Evolutionary conservation across 208 protist species (phyloP), one percentile per base, ranked within the genome.

Genomic region (Trypanosoma melophagium): DNA sequence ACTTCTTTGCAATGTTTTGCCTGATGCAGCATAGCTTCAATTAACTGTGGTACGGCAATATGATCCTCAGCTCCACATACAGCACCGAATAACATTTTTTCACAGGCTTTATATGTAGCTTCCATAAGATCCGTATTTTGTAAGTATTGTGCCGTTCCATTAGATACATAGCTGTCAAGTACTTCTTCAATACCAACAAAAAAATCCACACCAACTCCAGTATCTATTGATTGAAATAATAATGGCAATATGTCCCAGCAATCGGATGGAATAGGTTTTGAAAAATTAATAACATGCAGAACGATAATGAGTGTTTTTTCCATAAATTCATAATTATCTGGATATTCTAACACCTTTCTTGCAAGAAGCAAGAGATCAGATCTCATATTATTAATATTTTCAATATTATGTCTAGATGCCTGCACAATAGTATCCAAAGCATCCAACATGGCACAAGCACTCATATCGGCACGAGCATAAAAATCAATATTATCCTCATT

Each of bases 11-110:
- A 68, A 12, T 80, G 76, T 76, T 93, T 96, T n/a, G 86, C 76
- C 25, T 90, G 86, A 70, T 96, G 90, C 38, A 96, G 73, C 83
- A 96, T 80, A 31, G 86, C 87, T 66, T 93, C 86, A 50, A 96
- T 86, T 17, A 96, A 80, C 77, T 93, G 81, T 40, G 90, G 71
- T 0, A 86, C 74, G 3, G 83, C 87, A 49, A 85, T 74, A 49
- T 84, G 76, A 68, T 86, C 87, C 51, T 84, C 77, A 9, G 68
- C 17, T 2, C 50, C 71, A 66, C 75, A 85, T 17, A 83, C 81
- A 7, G 76, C 74, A 2, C 79, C 77, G 50, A 91, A 77, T 13
- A 96, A 77, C 79, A 96, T 92, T 75, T 96, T 96, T 42, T 90
- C 71, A 61, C 90, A 96, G 24, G 70, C 67, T 53, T 75, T 42